Conservation (phyloP, 108 stramenopile species). For the Nitzschia sp. region DNA sequence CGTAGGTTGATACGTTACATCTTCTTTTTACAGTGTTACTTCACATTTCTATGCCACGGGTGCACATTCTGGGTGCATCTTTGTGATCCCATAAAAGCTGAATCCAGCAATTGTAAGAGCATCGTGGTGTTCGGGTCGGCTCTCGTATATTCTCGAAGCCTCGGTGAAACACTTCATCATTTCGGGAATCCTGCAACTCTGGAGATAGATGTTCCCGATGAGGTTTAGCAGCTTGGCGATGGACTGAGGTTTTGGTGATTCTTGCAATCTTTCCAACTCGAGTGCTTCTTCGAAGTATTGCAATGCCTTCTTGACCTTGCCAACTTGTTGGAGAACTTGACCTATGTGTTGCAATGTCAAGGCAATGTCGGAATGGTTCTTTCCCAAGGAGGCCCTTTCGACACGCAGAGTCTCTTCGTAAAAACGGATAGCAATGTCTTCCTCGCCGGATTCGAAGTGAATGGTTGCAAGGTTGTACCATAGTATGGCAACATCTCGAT, state of each 20-base stretch:
- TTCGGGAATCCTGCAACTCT: slow-evolving; percentile 43
- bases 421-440: slow-evolving; percentile 44
- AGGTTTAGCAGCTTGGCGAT: slow-evolving; percentile 53
- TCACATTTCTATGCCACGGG: slow-evolving; percentile 36
- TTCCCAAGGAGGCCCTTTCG: slow-evolving; percentile 45
- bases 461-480: slow-evolving; percentile 71
- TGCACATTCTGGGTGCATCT: slow-evolving; percentile 48
- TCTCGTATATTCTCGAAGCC: slow-evolving; percentile 49
- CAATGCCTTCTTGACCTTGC: slow-evolving; percentile 53
- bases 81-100: slow-evolving; percentile 52
- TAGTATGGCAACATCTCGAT: slow-evolving; percentile 51
- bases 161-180: slow-evolving; percentile 60
- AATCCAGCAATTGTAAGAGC: slow-evolving; percentile 52
- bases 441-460: slow-evolving; percentile 55
- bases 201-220: slow-evolving; percentile 61
- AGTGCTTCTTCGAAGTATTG: slow-evolving; percentile 53
- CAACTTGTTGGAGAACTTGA: slow-evolving; percentile 50
- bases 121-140: not conserved
- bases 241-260: slow-evolving; percentile 7
- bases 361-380: slow-evolving; percentile 47
- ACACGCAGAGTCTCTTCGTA: slow-evolving; percentile 60
- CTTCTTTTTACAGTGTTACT: not conserved
- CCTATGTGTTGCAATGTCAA: slow-evolving; percentile 59
- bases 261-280: slow-evolving; percentile 34
- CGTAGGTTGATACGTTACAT: no score